Base-by-base conservation (phyloP, 345 rosid genomes). In the Sisymbrium irio region DNA sequence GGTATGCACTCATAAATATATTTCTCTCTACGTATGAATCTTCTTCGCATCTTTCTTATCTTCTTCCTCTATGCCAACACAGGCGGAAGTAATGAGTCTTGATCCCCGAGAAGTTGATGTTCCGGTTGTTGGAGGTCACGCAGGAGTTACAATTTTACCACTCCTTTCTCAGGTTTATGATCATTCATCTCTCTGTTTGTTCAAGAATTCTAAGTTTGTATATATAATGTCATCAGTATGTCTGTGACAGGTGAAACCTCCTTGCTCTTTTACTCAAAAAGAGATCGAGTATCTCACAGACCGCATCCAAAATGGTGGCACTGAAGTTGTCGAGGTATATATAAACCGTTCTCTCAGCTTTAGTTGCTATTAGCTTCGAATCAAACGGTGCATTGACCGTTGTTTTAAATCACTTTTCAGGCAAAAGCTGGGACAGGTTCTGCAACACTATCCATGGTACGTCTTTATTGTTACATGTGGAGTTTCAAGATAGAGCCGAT, bases 351-450 rank as follows among this genome's bases (percentile, higher is more conserved):
- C 6, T 15, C 20, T 63, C 53, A 14, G 65, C 25, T 55, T 37
- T 11, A 17, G 14, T 9, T 49, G 67, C 33, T 62, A 0, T 22
- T 12, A 6, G 53, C 17, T 79, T 44, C 1, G 18, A 46, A 50
- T 41, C 17, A 51, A 35, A 14, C 1, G 0, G 6, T 74, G 27
- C 8, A n/a, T 37, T 76, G 17, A 69, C 6, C 3, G 9, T 54
- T 28, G 28, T 27, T 36, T 11, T 0, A 41, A 35, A 41, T 11
- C 22, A 5, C 17, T 62, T 74, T 81, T 78, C 83, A 95, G 99
- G 99, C 99, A 63, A 95, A 90, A 83, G 97, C 99, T 81, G 99
- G 99, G 44, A 45, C 97, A 49, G 99, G 98, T 71, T 95, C 99
- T 45, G 99, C 99, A 32, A 95, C 99, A 33, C 78, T 92, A 35